A percentile compares a stretch with the other conserved stretches of the same genome.
Conservation (phyloP, 75 land plant genomes). For the Sequoia sempervirens region DNA sequence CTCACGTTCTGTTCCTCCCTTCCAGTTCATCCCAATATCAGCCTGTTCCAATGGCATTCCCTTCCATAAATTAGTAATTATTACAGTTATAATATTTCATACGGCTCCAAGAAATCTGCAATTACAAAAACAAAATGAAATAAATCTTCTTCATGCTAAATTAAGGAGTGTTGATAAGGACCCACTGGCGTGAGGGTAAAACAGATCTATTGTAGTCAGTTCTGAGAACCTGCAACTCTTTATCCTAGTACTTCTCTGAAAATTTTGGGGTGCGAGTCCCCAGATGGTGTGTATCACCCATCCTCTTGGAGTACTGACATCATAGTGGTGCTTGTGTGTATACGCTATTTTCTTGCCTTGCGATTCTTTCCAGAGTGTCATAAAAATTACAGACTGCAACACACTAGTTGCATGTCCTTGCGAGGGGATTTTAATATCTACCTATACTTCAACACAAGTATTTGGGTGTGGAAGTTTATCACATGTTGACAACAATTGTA, state of each 20-base stretch:
- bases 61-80: background rate
- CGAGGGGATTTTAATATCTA: background rate
- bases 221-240: background rate
- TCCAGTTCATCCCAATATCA: background rate
- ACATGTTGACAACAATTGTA: background rate
- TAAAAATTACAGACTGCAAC: background rate
- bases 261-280: background rate
- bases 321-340: background rate
- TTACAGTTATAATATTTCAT: background rate
- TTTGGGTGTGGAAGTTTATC: background rate
- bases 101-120: background rate
- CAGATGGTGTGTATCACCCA: background rate
- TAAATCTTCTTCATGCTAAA: background rate
- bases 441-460: background rate
- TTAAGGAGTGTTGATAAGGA: background rate
- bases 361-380: background rate
- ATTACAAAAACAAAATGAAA: background rate
- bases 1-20: conserved; percentile 3
- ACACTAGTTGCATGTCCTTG: background rate
- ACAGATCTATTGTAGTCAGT: background rate
- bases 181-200: too few relatives aligned
- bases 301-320: background rate
- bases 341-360: background rate
- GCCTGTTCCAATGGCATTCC: background rate
- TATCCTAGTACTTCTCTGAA: background rate